Evolutionary conservation across 441 rosid genomes (phyloP).

Genomic region (Mallotus repandus): DNA sequence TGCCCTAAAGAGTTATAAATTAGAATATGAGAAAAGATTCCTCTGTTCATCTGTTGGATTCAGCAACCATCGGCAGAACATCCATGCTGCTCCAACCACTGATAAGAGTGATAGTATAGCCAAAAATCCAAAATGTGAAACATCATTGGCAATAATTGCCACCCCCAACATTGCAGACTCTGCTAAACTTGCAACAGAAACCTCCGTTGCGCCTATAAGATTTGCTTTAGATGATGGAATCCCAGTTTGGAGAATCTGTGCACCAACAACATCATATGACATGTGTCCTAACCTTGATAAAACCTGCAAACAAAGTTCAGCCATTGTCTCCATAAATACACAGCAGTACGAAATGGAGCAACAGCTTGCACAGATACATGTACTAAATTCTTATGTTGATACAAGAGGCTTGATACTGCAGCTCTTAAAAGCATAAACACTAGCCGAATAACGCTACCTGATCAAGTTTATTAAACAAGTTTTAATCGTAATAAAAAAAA

Average conservation of each 20-base stretch:
- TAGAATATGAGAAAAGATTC: conserved; percentile 58
- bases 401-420: background rate
- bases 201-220: conserved; percentile 84
- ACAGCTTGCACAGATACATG: background rate
- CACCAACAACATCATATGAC: conserved; percentile 83
- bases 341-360: background rate
- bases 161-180: conserved; percentile 89
- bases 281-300: conserved; percentile 88
- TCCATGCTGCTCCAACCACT: conserved; percentile 76
- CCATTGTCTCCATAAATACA: background rate
- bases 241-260: conserved; percentile 95
- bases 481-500: background rate
- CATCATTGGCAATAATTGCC: conserved; percentile 80
- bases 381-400: background rate
- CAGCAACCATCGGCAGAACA: conserved; percentile 78
- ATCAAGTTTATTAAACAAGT: background rate
- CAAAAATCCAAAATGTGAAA: conserved; percentile 72
- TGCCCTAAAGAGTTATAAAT: conserved; percentile 21
- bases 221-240: conserved; percentile 88
- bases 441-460: background rate
- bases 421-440: background rate
- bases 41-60: conserved; percentile 87
- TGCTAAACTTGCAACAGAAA: conserved; percentile 86
- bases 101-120: conserved; percentile 74
- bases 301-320: conserved; percentile 43